Conservation (phyloP, 176 grass and related monocot species). For the Triticum turgidum region DNA sequence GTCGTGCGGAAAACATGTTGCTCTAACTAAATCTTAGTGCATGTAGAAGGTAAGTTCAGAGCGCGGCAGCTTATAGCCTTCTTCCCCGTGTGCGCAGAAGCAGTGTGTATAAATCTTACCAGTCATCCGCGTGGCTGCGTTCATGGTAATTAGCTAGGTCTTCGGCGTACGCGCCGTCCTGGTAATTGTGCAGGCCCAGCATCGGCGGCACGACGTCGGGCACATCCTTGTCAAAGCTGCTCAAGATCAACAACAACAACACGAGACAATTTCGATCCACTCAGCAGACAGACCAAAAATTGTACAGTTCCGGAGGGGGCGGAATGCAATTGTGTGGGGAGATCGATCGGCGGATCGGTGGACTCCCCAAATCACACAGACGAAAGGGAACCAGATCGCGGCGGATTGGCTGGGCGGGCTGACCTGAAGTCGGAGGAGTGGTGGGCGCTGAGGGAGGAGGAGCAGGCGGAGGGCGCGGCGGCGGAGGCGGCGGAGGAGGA, state of each 20-base stretch:
- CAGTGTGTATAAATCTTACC: slow-evolving; percentile 34
- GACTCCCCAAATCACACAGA: not conserved
- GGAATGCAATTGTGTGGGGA: not conserved
- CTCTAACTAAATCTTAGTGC: not conserved
- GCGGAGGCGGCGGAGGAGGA: slow-evolving; percentile 34
- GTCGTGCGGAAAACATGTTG: not conserved
- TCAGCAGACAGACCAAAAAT: not conserved
- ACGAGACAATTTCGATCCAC: slow-evolving; percentile 14
- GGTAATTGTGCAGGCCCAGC: slow-evolving; percentile 64
- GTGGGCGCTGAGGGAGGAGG: slow-evolving; percentile 33
- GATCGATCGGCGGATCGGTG: not conserved
- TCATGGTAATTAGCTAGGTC: slow-evolving; percentile 73
- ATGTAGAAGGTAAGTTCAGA: no score
- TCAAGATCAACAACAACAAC: slow-evolving; percentile 18
- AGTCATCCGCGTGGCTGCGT: slow-evolving; percentile 61
- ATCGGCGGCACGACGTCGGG: slow-evolving; percentile 65
- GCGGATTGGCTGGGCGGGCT: not conserved
- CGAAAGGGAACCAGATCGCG: slow-evolving; percentile 28
- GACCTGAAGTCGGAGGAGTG: slow-evolving; percentile 78
- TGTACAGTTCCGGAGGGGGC: not conserved
- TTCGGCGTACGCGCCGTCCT: slow-evolving; percentile 61
- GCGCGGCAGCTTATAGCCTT: no score
- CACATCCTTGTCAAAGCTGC: slow-evolving; percentile 89
- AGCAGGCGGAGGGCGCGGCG: slow-evolving; percentile 36
- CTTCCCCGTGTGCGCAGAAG: no score